Evolutionary conservation across 192 early-diverging fungal species (phyloP).

Genomic region (Phycomyces blakesleeanus): DNA sequence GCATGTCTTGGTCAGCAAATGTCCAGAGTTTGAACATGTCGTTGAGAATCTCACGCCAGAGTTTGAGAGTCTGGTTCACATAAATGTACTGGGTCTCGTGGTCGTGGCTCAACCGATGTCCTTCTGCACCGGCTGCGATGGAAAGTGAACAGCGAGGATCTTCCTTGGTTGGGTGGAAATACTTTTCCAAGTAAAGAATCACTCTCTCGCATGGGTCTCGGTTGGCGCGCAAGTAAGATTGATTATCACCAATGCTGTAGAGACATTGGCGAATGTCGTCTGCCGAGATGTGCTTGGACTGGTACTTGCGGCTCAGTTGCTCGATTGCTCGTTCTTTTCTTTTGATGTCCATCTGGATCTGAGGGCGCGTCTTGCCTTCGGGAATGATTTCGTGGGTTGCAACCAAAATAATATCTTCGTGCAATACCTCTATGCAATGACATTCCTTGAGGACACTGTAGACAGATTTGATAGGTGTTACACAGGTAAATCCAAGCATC

Average conservation of each 20-base stretch:
- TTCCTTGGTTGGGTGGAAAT: constrained; percentile 62
- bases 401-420: constrained; percentile 72
- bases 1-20: constrained; percentile 84
- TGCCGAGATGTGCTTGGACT: constrained; percentile 46
- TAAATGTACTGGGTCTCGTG: constrained; percentile 93
- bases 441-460: constrained; percentile 67
- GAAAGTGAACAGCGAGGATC: constrained; percentile 72
- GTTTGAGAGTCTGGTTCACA: constrained; percentile 86
- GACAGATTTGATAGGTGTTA: constrained; percentile 89
- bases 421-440: constrained; percentile 62
- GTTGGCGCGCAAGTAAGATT: constrained; percentile 80
- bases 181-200: constrained; percentile 65
- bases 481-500: constrained; percentile 75
- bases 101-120: constrained; percentile 87
- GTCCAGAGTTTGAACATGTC: constrained; percentile 98
- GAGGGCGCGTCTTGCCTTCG: constrained; percentile 58
- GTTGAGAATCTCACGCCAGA: constrained; percentile 95
- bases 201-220: constrained; percentile 96
- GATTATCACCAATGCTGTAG: constrained; percentile 98
- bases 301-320: constrained; percentile 75
- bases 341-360: constrained; percentile 82
- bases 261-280: constrained; percentile 82
- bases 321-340: constrained; percentile 93
- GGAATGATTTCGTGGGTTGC: constrained; percentile 74
- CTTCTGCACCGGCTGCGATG: constrained; percentile 76